phyloP scores from a whole-genome alignment of 2,329 filamentous ascomycete genomes.

The Zymoseptoria ardabiliae region DNA sequence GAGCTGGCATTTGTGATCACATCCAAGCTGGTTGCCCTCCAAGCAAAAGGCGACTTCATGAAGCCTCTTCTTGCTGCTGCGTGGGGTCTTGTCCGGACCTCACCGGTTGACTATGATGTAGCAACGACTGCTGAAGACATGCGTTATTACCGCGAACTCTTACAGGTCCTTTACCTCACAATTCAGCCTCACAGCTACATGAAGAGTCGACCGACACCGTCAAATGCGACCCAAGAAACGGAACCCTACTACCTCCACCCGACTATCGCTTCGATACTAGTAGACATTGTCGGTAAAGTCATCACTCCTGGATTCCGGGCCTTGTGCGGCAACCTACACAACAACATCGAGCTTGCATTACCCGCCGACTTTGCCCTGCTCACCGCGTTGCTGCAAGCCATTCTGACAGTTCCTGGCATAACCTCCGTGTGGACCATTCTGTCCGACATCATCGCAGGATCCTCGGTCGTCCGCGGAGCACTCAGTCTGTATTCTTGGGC shows the following conservation, averaged over 20 bases:
- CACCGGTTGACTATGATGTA: slow-evolving; percentile 52
- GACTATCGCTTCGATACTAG: slow-evolving; percentile 48
- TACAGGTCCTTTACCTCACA: slow-evolving; percentile 78
- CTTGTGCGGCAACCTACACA: slow-evolving; percentile 72
- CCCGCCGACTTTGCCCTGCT: slow-evolving; percentile 81
- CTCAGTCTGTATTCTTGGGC: slow-evolving; percentile 90
- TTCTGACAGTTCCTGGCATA: slow-evolving; percentile 66
- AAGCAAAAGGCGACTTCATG: slow-evolving; percentile 44
- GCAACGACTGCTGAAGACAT: slow-evolving; percentile 51
- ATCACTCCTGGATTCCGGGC: slow-evolving; percentile 77
- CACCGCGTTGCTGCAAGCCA: slow-evolving; percentile 80
- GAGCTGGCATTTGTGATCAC: slow-evolving; percentile 76
- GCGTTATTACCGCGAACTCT: slow-evolving; percentile 71
- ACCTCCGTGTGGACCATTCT: slow-evolving; percentile 48
- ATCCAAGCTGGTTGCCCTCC: slow-evolving; percentile 61
- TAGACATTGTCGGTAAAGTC: slow-evolving; percentile 73
- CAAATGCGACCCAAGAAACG: slow-evolving; percentile 3
- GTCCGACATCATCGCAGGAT: slow-evolving; percentile 46
- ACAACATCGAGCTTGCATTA: slow-evolving; percentile 32
- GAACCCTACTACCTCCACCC: slow-evolving; percentile 28
- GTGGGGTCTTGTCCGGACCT: slow-evolving; percentile 53
- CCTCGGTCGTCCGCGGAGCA: slow-evolving; percentile 69
- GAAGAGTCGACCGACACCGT: not conserved
- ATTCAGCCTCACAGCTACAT: slow-evolving; percentile 54
- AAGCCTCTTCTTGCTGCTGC: slow-evolving; percentile 49